These are phyloP conservation scores for Datura wrightii DNA, from an alignment of 257 asterid species.

Conservation along the genomic window DNA sequence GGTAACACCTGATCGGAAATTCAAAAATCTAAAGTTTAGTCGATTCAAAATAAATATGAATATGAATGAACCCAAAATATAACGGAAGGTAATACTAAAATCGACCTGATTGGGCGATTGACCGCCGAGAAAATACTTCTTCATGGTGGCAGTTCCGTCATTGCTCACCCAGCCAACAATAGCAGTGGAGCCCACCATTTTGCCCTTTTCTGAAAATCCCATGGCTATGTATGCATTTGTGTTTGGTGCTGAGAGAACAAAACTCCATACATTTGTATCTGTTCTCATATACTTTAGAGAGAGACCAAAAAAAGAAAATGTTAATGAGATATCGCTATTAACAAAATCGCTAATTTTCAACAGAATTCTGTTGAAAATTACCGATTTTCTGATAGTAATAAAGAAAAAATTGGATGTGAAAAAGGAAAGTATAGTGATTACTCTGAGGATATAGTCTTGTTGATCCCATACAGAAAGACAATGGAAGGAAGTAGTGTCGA, in stretches of 20 bases:
- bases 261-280: constrained; percentile 62
- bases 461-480: constrained; percentile 70
- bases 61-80: background rate
- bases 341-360: background rate
- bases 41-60: background rate
- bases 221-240: constrained; percentile 60
- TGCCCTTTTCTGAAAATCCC: constrained; percentile 75
- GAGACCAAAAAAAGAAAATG: background rate
- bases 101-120: constrained; percentile 47
- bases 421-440: constrained; percentile 40
- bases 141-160: constrained; percentile 37
- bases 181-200: constrained; percentile 79
- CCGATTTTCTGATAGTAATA: background rate
- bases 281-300: constrained; percentile 58
- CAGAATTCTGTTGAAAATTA: background rate
- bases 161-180: constrained; percentile 66
- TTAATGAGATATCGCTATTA: background rate
- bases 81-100: background rate
- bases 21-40: background rate
- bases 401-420: background rate
- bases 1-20: constrained; percentile 46
- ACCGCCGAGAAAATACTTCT: constrained; percentile 64
- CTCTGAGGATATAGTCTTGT: constrained; percentile 75
- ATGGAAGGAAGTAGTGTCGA: constrained; percentile 59
- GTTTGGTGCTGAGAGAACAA: constrained; percentile 71